Percentiles rank a stretch among this genome's conserved stretches.
These are phyloP conservation scores for Tinospora cordifolia DNA, from an alignment of 164 flowering plant genomes.

Conservation along the genomic window DNA sequence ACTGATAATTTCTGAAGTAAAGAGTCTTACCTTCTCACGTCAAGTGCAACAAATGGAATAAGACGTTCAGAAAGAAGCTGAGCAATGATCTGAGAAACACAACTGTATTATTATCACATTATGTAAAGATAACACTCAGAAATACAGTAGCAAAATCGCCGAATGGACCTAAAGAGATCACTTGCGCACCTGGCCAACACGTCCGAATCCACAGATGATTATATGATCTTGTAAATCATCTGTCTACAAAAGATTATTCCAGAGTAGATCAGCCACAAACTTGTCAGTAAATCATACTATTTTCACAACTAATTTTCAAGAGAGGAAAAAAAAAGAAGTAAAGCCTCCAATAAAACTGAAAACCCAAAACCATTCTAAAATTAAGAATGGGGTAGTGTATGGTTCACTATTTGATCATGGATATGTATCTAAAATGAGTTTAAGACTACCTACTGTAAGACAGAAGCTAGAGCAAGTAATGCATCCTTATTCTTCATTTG, in stretches of 20 bases:
- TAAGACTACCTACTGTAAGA: too few species aligned
- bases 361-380: too few species aligned
- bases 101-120: conserved; percentile 4
- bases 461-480: too few species aligned
- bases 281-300: not conserved
- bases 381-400: too few species aligned
- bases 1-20: not conserved
- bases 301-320: not conserved
- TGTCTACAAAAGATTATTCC: conserved; percentile 49
- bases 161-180: not conserved
- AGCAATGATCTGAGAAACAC: conserved; percentile 70
- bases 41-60: conserved; percentile 99
- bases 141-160: not conserved
- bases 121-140: not conserved
- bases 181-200: conserved; percentile 89
- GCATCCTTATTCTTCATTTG: too few species aligned
- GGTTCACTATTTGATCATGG: too few species aligned
- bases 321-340: not conserved
- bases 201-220: conserved; percentile 99
- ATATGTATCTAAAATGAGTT: too few species aligned
- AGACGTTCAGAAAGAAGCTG: conserved; percentile 97
- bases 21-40: conserved; percentile 76
- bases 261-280: not conserved
- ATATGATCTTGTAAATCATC: conserved; percentile 99
- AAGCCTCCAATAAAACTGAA: not conserved